Evolutionary conservation across 2,329 filamentous ascomycete genomes (phyloP), one percentile per base, ranked within the genome.

Genomic region (Raffaelea arxii): DNA sequence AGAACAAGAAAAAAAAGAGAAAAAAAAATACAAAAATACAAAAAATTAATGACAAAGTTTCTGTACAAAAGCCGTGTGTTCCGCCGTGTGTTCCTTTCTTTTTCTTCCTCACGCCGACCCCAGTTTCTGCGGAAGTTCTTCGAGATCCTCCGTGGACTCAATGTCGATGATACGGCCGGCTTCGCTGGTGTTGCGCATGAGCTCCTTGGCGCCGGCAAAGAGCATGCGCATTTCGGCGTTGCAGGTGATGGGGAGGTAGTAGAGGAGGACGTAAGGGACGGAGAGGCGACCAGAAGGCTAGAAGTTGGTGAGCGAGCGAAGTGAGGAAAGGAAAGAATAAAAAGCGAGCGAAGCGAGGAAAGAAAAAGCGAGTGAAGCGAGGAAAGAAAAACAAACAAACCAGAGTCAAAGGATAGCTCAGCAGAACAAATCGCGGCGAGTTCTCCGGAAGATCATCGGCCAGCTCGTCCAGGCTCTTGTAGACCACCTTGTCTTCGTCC

Each of bases 131-230:
- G 90, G 86, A 52, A 97, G 80, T n/a, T 84, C 81, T 54, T 86
- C 80, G 55, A 97, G 61, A 46, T 96, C 91, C 46, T 94, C 88
- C 4, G 77, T 75, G 19, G 77, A 81, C 55, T 86, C 80, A 42
- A 97, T 80, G 64, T 97, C 91, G 51, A 98, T 78, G 23, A 97
- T 83, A 55, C 78, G 80, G 46, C 84, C 83, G n/a, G 89, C 90
- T 68, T 96, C 89, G 49, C 86, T 86, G 46, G 87, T 94, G 60
- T 87, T 94, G 53, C 90, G 80, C 84, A 97, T 89, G 63, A 97
- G 67, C 69, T 98, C 92, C 67, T 96, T 95, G 38, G 92, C 92
- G 35, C 90, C 86, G 25, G 92, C 92, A 63, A 97, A 98, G 61
- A 92, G 71, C 92, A 97, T 97, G 55, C 87, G 80, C 60, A 85